Evolutionary conservation across 192 early-diverging fungal species (phyloP).

Genomic region (Gaertneriomyces sp.): DNA sequence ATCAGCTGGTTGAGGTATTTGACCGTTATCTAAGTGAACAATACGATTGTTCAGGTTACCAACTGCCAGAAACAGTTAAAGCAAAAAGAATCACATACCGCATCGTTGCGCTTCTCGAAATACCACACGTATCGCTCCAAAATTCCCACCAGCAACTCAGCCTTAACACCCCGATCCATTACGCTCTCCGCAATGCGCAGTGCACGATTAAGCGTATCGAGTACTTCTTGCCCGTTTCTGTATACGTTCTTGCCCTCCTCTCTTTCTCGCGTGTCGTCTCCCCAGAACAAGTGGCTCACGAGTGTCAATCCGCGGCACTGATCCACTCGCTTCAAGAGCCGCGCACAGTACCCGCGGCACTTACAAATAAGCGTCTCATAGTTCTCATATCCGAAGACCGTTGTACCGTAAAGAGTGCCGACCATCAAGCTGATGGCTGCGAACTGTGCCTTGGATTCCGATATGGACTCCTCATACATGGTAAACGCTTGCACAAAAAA

Average conservation of each 20-base stretch:
- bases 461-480: conserved; percentile 94
- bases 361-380: conserved; percentile 95
- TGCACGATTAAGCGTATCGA: conserved; percentile 90
- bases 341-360: conserved; percentile 82
- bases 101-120: conserved; percentile 87
- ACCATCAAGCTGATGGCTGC: conserved; percentile 86
- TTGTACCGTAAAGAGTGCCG: conserved; percentile 76
- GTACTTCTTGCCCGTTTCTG: conserved; percentile 82
- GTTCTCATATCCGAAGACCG: conserved; percentile 82
- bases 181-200: conserved; percentile 92
- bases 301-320: conserved; percentile 85
- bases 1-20: conserved; percentile 94
- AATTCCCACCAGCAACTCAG: conserved; percentile 96
- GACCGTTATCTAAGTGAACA: conserved; percentile 65
- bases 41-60: not conserved
- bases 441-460: conserved; percentile 87
- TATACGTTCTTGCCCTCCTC: conserved; percentile 61
- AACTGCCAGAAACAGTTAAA: too few species aligned
- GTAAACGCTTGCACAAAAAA: conserved; percentile 97
- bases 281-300: conserved; percentile 93
- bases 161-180: conserved; percentile 83
- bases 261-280: conserved; percentile 42
- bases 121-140: conserved; percentile 93
- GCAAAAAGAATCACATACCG: conserved; percentile 49
- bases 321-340: conserved; percentile 89